Base-by-base conservation (phyloP, 2,329 filamentous ascomycete species). In the Colletotrichum truncatum region DNA sequence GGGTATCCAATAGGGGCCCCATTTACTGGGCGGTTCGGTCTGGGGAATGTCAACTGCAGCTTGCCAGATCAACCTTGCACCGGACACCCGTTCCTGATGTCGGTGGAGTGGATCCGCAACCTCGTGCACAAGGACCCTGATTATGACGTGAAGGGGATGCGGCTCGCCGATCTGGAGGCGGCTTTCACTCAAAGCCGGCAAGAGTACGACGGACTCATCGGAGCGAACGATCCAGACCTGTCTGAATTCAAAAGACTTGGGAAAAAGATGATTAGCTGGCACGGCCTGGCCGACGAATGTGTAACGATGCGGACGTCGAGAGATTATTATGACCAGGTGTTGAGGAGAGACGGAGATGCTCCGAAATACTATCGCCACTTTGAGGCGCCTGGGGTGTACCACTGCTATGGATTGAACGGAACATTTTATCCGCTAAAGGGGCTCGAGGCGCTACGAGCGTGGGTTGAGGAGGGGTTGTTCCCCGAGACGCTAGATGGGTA, bases 321-420 rank as follows among this genome's bases (percentile, higher is more conserved):
- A n/a, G 61, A 75, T 39, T 81, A 78, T 67, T 68, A 68, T 49
- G 67, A 68, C 41, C 38, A 45, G 25, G 64, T 68, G 36, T 16
- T 68, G 11, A 55, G 23, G 48, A 21, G 14, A 25, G 67, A 68
- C 26, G n/a, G 10, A 7, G 41, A 21, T 4, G 64, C 59, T 4
- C n/a, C 21, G 18, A 80, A 82, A 25, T 84, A 84, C 71, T 88
- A 85, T 73, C 71, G 78, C 2, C 77, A 85, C 68, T 87, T 86
- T 70, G 73, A 77, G 7, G 79, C 86, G 5, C 83, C 84, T 1
- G 85, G 84, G 1, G 81, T 86, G 74, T 76, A 74, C 14, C 85
- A 87, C 71, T 88, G 86, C 61, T 66, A 62, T 32, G 62, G 67
- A 30, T 25, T 56, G 10, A 51, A 60, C 21, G 62, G 65, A 11